These are phyloP conservation scores for Setaria italica DNA, from an alignment of 202 grass and related monocot species.

Conservation along the genomic window DNA sequence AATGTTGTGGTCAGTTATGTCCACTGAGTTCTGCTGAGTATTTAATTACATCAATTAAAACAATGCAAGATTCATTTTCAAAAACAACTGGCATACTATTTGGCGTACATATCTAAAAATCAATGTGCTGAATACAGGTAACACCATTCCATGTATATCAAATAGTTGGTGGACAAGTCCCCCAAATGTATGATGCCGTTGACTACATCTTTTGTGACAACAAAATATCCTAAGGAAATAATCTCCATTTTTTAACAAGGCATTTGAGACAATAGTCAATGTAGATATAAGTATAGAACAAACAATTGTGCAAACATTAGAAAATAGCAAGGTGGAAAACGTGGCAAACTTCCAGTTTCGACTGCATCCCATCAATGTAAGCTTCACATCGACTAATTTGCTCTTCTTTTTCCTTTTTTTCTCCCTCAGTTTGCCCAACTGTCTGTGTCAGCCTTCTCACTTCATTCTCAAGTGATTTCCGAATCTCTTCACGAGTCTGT, in stretches of 20 bases:
- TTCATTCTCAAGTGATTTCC: slow-evolving; percentile 78
- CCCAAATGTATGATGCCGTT: neutral
- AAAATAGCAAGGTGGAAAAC: slow-evolving; percentile 48
- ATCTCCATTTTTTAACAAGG: slow-evolving; percentile 24
- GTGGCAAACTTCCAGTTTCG: slow-evolving; percentile 90
- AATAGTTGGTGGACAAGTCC: neutral
- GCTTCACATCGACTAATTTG: slow-evolving; percentile 86
- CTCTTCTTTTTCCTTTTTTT: slow-evolving; percentile 91
- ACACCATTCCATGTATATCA: neutral
- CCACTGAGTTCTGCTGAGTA: neutral
- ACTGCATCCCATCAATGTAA: slow-evolving; percentile 90
- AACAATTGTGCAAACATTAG: slow-evolving; percentile 10
- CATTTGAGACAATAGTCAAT: slow-evolving; percentile 30
- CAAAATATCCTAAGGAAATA: slow-evolving; percentile 1
- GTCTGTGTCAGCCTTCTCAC: slow-evolving; percentile 74
- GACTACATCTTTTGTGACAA: slow-evolving; percentile 7
- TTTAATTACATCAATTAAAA: neutral
- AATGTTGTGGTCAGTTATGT: neutral
- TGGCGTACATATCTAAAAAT: neutral
- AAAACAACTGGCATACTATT: slow-evolving; percentile 1
- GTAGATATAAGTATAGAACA: neutral
- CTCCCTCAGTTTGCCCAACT: slow-evolving; percentile 74
- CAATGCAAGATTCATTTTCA: slow-evolving; percentile 5
- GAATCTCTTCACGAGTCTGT: slow-evolving; percentile 65
- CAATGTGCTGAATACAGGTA: neutral